Evolutionary conservation across 345 rosid species (phyloP), one percentile per base, ranked within the genome.

Genomic region (Boechera retrofracta): DNA sequence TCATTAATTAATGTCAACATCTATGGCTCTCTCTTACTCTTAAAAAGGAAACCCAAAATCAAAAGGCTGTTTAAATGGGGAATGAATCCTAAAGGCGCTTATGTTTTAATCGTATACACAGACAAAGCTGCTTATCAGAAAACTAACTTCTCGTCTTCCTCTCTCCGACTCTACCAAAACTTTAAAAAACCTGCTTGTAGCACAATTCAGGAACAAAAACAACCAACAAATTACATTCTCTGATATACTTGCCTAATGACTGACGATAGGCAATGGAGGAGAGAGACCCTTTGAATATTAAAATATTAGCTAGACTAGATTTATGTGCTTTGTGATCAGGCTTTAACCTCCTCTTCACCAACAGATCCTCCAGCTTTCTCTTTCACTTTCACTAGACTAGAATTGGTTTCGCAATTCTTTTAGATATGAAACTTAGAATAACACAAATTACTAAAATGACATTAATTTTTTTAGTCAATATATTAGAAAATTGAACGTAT

Each of bases 361-460:
- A 83, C 76, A 38, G 76, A 78, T 28, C 70, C 77, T 61, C 79
- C 85, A 5, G 81, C 86, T 54, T 85, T 84, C 84, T 58, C 83
- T 1, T 81, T 79, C 36, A 80, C 85, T 1, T 71, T 84, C 3
- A 21, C 24, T 21, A 21, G 24, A 21, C 24, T 21, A 21, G 24
- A 21, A 21, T 21, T 21, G 24, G 24, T 21, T 21, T 21, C 24
- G 24, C 24, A 21, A 21, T 21, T 21, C 24, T 21, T 21, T 21
- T 21, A 21, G 24, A 21, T 21, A 21, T 21, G 24, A 21, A 21
- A 21, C 24, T 1, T 21, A 21, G 24, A 21, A 21, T 21, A 21
- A 21, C 24, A 1, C 24, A 21, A 21, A 21, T 21, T 21, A 21
- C 24, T 21, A 21, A 21, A 21, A 1, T 21, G 24, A 21, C 24